Percentiles rank a stretch among this genome's conserved stretches.
Conservation (phyloP, 306 rosid species). For the Cucumis hystrix region DNA sequence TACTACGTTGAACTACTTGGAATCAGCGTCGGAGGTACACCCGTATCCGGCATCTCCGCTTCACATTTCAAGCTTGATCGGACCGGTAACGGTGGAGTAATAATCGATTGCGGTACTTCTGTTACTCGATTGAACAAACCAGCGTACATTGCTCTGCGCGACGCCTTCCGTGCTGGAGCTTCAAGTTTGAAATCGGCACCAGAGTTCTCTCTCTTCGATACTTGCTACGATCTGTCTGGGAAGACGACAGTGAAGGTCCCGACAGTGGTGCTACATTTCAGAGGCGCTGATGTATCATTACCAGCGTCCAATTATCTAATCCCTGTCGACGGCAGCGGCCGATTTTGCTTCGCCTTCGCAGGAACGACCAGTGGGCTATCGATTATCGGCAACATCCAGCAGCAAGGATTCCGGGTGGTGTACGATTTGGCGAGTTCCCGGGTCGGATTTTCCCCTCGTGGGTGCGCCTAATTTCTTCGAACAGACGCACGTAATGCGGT, state of each 20-base stretch:
- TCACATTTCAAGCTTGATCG: slow-evolving; percentile 47
- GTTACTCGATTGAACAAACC: slow-evolving; percentile 70
- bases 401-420: slow-evolving; percentile 83
- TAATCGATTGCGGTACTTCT: slow-evolving; percentile 82
- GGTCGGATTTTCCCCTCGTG: slow-evolving; percentile 84
- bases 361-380: slow-evolving; percentile 76
- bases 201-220: slow-evolving; percentile 79
- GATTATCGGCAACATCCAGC: slow-evolving; percentile 90
- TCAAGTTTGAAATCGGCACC: slow-evolving; percentile 42
- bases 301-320: slow-evolving; percentile 82
- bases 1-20: slow-evolving; percentile 68
- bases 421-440: slow-evolving; percentile 58
- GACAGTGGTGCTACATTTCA: slow-evolving; percentile 72
- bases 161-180: slow-evolving; percentile 57
- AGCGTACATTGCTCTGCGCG: slow-evolving; percentile 52
- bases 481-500: neutral
- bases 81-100: slow-evolving; percentile 79
- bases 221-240: slow-evolving; percentile 80
- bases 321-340: slow-evolving; percentile 72
- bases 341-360: slow-evolving; percentile 90
- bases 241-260: slow-evolving; percentile 68
- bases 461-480: slow-evolving; percentile 34
- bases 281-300: slow-evolving; percentile 55
- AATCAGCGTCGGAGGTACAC: slow-evolving; percentile 66
- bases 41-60: slow-evolving; percentile 49